Percentiles rank a stretch among this genome's conserved stretches.
These are phyloP conservation scores for Sarocladiaceae sp. DNA, from an alignment of 2,329 filamentous ascomycete species.

Conservation along the genomic window DNA sequence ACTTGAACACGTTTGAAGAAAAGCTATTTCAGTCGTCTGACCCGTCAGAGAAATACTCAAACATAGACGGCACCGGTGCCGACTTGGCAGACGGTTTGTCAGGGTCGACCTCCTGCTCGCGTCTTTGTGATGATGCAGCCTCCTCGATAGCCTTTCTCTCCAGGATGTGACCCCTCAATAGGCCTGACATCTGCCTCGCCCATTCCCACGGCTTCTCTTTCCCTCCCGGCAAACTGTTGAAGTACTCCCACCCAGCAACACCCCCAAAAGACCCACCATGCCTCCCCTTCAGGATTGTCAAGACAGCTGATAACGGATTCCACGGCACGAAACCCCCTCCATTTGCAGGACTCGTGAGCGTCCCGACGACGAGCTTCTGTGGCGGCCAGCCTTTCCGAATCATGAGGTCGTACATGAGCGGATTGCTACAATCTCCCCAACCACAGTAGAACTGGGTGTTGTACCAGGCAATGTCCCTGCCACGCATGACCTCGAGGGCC, in stretches of 20 bases:
- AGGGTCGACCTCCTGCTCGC: slow-evolving; percentile 16
- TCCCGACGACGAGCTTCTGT: slow-evolving; percentile 68
- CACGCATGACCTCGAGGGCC: slow-evolving; percentile 61
- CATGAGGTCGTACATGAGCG: slow-evolving; percentile 43
- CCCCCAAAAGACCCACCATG: slow-evolving; percentile 68
- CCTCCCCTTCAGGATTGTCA: slow-evolving; percentile 33
- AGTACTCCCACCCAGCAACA: slow-evolving; percentile 95
- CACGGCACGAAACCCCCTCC: slow-evolving; percentile 49
- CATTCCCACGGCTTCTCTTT: slow-evolving; percentile 65
- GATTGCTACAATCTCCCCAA: slow-evolving; percentile 57
- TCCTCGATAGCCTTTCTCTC: slow-evolving; percentile 10
- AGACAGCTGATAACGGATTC: slow-evolving; percentile 38
- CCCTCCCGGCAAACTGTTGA: slow-evolving; percentile 68
- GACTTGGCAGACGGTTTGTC: slow-evolving; percentile 14
- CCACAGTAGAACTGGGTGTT: slow-evolving; percentile 93
- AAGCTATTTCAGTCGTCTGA: neutral
- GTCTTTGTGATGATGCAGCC: neutral
- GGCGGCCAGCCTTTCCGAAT: slow-evolving; percentile 63
- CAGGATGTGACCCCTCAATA: slow-evolving; percentile 27
- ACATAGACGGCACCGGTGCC: slow-evolving; percentile 15
- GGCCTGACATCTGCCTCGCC: slow-evolving; percentile 59
- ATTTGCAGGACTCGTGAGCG: slow-evolving; percentile 73
- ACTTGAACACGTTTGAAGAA: too few relatives aligned
- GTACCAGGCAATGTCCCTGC: slow-evolving; percentile 70
- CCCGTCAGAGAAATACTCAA: slow-evolving; percentile 19